A percentile compares a stretch with the other conserved stretches of the same genome.
phyloP scores from a whole-genome alignment of 2,329 filamentous ascomycete genomes.

The Arthroderma sp. region DNA sequence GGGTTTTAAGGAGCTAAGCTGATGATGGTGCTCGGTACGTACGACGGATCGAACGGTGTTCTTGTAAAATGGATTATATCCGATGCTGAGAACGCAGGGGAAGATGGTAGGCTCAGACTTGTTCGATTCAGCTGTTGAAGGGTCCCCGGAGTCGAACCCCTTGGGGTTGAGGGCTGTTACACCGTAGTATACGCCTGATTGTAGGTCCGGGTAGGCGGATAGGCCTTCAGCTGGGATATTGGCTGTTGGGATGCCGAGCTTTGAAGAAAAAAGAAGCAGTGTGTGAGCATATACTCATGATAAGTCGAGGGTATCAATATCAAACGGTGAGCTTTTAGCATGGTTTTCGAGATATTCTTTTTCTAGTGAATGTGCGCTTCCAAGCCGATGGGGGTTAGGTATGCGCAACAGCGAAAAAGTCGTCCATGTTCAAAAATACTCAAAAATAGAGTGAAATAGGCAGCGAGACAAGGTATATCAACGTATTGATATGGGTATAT shows the following conservation, averaged over 20 bases:
- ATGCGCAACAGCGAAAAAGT: no score
- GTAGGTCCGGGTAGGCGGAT: conserved; percentile 45
- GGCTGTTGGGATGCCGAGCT: conserved; percentile 93
- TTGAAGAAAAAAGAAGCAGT: neutral
- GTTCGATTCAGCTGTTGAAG: neutral
- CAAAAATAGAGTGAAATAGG: no score
- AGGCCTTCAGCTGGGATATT: conserved; percentile 63
- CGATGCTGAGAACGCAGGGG: conserved; percentile 87
- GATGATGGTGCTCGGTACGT: conserved; percentile 16
- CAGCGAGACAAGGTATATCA: no score
- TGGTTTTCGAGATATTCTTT: no score
- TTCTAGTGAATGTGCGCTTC: no score
- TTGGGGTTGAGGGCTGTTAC: conserved; percentile 58
- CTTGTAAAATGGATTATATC: conserved; percentile 96
- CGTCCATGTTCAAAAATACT: no score
- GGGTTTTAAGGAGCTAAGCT: neutral
- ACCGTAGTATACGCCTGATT: conserved; percentile 85
- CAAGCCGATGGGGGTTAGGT: no score
- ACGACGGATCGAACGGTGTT: conserved; percentile 70
- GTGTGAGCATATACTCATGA: neutral
- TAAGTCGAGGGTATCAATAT: no score
- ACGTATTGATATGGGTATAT: neutral
- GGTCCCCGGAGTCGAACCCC: conserved; percentile 15
- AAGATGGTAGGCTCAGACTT: conserved; percentile 37
- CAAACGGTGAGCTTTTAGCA: no score